Evolutionary conservation across 768 basidiomycete species (phyloP).

Genomic region (Amanita jacksonii): DNA sequence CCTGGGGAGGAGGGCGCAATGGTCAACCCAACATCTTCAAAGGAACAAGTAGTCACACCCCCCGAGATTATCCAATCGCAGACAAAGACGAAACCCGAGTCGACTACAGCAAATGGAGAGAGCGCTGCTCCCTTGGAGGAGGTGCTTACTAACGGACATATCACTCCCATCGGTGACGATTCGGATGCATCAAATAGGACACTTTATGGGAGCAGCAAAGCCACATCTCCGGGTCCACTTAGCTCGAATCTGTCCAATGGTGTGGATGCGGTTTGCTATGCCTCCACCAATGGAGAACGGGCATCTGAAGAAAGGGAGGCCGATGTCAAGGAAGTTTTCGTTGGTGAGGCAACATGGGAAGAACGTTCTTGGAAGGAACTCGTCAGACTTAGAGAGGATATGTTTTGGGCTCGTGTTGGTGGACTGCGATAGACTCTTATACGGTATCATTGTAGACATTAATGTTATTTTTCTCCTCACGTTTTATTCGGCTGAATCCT

Average conservation of each 20-base stretch:
- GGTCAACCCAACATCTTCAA: too few species aligned
- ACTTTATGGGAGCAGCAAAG: conserved; percentile 4
- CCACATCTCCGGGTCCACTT: background rate
- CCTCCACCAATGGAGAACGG: background rate
- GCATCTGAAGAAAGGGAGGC: conserved; percentile 6
- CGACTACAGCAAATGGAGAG: too few species aligned
- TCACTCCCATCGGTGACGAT: background rate
- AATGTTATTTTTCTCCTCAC: too few species aligned
- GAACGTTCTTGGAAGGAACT: conserved; percentile 81
- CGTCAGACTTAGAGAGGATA: conserved; percentile 61
- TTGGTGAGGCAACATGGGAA: conserved; percentile 73
- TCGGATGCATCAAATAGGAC: conserved; percentile 1
- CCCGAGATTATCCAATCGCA: too few species aligned
- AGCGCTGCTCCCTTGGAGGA: too few species aligned
- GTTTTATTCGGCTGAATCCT: too few species aligned
- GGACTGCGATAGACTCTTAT: conserved; percentile 13
- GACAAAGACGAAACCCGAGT: too few species aligned
- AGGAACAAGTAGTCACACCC: too few species aligned
- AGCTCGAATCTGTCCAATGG: background rate
- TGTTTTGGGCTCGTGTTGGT: conserved; percentile 82
- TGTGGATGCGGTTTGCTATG: background rate
- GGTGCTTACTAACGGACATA: background rate
- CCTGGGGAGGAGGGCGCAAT: too few species aligned
- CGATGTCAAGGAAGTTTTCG: conserved; percentile 31
- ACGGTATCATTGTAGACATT: too few species aligned